Base-by-base conservation (phyloP, 1,139 yeast species). In the Pichia sp. region DNA sequence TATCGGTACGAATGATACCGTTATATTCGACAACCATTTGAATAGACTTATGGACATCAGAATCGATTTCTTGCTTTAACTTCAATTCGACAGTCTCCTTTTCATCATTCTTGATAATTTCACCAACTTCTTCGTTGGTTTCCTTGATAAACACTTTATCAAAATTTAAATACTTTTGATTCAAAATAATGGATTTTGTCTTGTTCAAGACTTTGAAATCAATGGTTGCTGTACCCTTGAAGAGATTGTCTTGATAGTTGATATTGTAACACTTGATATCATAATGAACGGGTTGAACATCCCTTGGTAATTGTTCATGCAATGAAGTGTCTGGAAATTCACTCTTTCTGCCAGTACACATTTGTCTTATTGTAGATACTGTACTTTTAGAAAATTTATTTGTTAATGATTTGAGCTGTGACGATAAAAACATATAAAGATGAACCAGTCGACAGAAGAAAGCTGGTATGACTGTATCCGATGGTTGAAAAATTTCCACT, bases 51-150 rank as follows among this genome's bases (percentile, higher is more conserved):
- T 8, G 10, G 10, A 30, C 3, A 32, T 53, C 15, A 21, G 71
- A 65, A 44, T 77, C 75, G 27, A 34, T 14, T n/a, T 41, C 43
- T 6, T 34, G 18, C 2, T 27, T 66, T 55, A 88, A 78, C 48
- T 70, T 69, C 67, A 90, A 82, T 43, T 81, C 77, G 44, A 79
- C 83, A 33, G 85, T 77, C 38, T 79, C 84, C 35, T 73, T 76
- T 54, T 83, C 76, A 12, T 56, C 57, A 40, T 59, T 47, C 20
- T 49, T 45, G 12, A 45, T 17, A 11, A 55, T 53, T 9, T 47
- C 37, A 0, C 10, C 35, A 15, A 57, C 51, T 1, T 48, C 42
- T 2, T 54, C 35, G 15, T 52, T 57, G 1, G 53, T 30, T 17
- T 55, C 55, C 4, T 58, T 48, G 4, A 57, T 39, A 4, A 39